Percentiles rank a stretch among this genome's conserved stretches.
Evolutionary conservation across 331 rosid genomes (phyloP).

Genomic region (Pyracantha coccinea): DNA sequence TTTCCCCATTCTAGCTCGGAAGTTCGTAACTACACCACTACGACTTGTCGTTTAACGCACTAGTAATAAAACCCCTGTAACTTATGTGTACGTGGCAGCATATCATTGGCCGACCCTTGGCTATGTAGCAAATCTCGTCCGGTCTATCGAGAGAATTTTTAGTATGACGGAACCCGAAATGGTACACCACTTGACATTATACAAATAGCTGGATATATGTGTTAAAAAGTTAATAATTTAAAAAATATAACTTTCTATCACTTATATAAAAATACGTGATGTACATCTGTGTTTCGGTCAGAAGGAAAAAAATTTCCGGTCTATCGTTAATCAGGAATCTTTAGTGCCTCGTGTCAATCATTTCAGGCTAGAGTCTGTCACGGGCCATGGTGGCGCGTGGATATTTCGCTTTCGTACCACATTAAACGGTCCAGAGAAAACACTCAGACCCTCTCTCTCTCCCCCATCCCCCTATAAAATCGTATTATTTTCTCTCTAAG

Average conservation of each 20-base stretch:
- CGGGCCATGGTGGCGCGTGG: constrained; percentile 35
- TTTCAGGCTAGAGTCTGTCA: rapidly evolving
- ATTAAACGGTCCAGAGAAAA: constrained; percentile 15
- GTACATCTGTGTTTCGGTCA: too few relatives aligned
- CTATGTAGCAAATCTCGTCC: neutral
- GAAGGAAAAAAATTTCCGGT: too few relatives aligned
- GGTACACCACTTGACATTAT: too few relatives aligned
- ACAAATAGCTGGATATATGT: too few relatives aligned
- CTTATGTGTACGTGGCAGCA: neutral
- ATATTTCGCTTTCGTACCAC: neutral
- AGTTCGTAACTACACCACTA: neutral
- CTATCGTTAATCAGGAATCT: constrained; percentile 21
- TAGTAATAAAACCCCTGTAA: neutral
- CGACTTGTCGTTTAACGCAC: neutral
- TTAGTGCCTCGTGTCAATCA: constrained; percentile 32
- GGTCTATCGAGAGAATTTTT: too few relatives aligned
- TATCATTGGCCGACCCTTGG: neutral
- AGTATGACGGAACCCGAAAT: too few relatives aligned
- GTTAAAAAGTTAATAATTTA: too few relatives aligned
- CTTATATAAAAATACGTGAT: too few relatives aligned
- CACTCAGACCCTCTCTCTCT: constrained; percentile 1
- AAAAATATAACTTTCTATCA: too few relatives aligned
- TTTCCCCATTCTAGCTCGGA: neutral
- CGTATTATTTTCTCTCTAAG: constrained; percentile 2
- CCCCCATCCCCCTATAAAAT: neutral